These are phyloP conservation scores for Mytilinidion resinicola DNA, from an alignment of 495 filamentous ascomycete species.

Conservation along the genomic window DNA sequence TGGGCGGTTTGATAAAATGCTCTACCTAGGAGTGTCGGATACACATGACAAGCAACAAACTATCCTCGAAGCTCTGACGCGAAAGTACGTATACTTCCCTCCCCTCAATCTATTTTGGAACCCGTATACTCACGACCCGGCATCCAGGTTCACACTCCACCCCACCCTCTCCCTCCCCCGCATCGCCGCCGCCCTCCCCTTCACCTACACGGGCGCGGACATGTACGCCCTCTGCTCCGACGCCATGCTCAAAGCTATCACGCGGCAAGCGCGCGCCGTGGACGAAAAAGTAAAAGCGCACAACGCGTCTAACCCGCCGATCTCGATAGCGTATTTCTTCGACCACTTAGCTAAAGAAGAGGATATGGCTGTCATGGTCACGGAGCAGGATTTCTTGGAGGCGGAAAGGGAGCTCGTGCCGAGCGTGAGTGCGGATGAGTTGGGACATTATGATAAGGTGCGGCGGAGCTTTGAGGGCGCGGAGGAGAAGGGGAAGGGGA, in stretches of 20 bases:
- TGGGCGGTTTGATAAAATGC: conserved; percentile 97
- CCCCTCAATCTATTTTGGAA: neutral
- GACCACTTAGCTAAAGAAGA: conserved; percentile 79
- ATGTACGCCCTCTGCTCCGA: conserved; percentile 95
- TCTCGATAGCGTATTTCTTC: conserved; percentile 89
- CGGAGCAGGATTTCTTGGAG: conserved; percentile 74
- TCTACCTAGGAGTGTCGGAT: conserved; percentile 92
- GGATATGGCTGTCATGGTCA: conserved; percentile 80
- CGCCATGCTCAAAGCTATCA: conserved; percentile 97
- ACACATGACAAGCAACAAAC: conserved; percentile 94
- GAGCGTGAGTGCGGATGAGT: conserved; percentile 85
- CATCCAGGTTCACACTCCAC: conserved; percentile 68
- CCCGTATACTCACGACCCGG: too few species aligned
- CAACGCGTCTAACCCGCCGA: conserved; percentile 42
- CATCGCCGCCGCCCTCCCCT: conserved; percentile 73
- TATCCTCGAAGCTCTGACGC: conserved; percentile 87
- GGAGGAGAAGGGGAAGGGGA: conserved; percentile 33
- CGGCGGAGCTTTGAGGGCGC: conserved; percentile 67
- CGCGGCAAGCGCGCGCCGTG: conserved; percentile 75
- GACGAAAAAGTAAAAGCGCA: conserved; percentile 72
- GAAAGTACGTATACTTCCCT: conserved; percentile 58
- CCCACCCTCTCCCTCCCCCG: conserved; percentile 65
- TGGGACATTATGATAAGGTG: conserved; percentile 85
- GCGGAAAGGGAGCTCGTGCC: conserved; percentile 84
- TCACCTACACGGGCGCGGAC: conserved; percentile 96